Base-by-base conservation (phyloP, 225 moss, liverwort and hornwort genomes). In the Marchantia paleacea region DNA sequence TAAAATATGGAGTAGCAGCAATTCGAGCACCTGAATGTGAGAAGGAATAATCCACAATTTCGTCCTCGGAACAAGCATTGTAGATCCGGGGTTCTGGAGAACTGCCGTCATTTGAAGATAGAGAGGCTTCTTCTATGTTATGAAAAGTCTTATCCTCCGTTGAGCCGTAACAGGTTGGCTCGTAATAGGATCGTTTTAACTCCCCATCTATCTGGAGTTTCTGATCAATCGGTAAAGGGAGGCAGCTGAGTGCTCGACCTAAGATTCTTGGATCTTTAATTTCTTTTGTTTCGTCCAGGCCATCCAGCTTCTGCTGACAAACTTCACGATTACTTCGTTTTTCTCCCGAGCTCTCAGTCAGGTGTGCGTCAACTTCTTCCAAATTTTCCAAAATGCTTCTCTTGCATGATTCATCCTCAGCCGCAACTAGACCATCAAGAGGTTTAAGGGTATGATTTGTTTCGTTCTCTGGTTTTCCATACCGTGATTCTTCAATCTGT, bases 1-100 rank as follows among this genome's bases (percentile, higher is more conserved):
- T 88, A 70, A 85, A 88, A 72, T 25, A 69, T 62, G 88, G 51
- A 81, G 81, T 83, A 62, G 88, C 88, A 83, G 83, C 80, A 81
- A 75, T 85, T 55, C 88, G 88, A 73, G 81, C 83, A 85, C 83
- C 81, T 83, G 85, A 75, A 63, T 65, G 26, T 63, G 78, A 70
- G 51, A 15, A 68, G 76, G 51, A 61, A 82, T 54, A 22, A 81
- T 19, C 77, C 69, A 75, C 24, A 82, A 30, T 20, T 78, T 79
- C 81, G 47, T 68, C 80, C 22, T 78, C 39, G 19, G 22, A 67
- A 72, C n/a, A 62, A 73, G 70, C 68, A 55, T 77, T 29, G 57
- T 16, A 31, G 24, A 64, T 67, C 7, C 78, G 53, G 57, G 31
- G 58, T 51, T 82, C 84, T 29, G 53, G 65, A 7, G 51, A 55